Conservation (phyloP, 805 yeast genomes). For the Yarrowia sp. region DNA sequence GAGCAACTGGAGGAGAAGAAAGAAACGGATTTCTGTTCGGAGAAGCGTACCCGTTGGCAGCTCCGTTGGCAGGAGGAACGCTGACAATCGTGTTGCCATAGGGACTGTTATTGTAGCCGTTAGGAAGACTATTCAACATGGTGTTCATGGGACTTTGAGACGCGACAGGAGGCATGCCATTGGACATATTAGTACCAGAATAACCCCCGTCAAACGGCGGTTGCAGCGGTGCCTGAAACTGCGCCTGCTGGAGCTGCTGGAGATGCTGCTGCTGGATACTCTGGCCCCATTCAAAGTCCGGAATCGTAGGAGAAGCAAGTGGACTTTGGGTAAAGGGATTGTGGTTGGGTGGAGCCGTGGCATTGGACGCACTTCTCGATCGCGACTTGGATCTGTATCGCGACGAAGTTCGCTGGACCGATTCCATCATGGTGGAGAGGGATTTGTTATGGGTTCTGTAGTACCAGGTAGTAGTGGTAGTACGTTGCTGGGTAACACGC, state of each 20-base stretch:
- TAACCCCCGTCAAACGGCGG: background rate
- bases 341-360: background rate
- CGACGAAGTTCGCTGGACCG: background rate
- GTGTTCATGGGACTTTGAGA: background rate
- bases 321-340: background rate
- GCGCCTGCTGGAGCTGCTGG: constrained; percentile 1
- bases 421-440: constrained; percentile 6
- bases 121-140: background rate
- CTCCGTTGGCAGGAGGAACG: background rate
- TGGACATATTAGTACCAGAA: background rate
- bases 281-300: constrained; percentile 17
- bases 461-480: too few species aligned
- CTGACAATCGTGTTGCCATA: background rate
- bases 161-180: too few species aligned
- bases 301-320: background rate
- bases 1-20: background rate
- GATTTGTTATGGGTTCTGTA: background rate
- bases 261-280: background rate
- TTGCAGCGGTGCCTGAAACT: background rate
- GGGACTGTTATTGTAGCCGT: background rate
- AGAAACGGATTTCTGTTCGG: background rate
- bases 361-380: background rate
- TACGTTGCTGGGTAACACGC: background rate
- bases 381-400: background rate
- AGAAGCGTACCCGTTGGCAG: background rate